Conservation (phyloP, 1,284 basidiomycete species). For the Malassezia nana region DNA sequence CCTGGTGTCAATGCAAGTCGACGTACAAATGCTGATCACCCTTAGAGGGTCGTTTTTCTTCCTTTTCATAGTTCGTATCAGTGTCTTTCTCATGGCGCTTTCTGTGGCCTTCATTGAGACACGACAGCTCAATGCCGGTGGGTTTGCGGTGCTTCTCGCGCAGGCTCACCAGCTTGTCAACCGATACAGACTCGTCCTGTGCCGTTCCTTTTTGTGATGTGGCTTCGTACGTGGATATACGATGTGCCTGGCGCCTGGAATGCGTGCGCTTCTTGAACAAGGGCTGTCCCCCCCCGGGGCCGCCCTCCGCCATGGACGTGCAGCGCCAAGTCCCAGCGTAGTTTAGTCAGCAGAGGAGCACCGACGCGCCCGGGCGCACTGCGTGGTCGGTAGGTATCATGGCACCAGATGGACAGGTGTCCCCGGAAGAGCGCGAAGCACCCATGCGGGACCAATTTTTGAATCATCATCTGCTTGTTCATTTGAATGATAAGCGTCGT, state of each 20-base stretch:
- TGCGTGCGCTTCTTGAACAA: neutral
- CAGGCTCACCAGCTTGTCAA: constrained; percentile 5
- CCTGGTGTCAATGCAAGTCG: neutral
- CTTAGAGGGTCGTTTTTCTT: neutral
- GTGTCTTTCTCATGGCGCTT: neutral
- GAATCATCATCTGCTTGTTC: neutral
- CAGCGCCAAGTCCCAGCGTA: neutral
- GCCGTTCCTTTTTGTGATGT: neutral
- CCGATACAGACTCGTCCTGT: neutral
- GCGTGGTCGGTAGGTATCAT: no score
- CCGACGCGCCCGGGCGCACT: no score
- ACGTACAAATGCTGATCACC: neutral
- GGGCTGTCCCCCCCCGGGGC: neutral
- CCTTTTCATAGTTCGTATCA: no score
- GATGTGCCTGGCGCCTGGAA: neutral
- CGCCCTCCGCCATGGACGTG: neutral
- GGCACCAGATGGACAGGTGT: neutral
- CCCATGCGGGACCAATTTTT: neutral
- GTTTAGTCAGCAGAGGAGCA: neutral
- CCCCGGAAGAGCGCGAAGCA: neutral
- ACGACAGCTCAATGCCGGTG: neutral
- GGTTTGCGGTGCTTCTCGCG: constrained; percentile 1
- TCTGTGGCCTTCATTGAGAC: neutral
- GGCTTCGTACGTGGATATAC: neutral
- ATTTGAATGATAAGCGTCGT: constrained; percentile 2